phyloP scores from a whole-genome alignment of 768 basidiomycete genomes.

The Pisolithus microcarpus region DNA sequence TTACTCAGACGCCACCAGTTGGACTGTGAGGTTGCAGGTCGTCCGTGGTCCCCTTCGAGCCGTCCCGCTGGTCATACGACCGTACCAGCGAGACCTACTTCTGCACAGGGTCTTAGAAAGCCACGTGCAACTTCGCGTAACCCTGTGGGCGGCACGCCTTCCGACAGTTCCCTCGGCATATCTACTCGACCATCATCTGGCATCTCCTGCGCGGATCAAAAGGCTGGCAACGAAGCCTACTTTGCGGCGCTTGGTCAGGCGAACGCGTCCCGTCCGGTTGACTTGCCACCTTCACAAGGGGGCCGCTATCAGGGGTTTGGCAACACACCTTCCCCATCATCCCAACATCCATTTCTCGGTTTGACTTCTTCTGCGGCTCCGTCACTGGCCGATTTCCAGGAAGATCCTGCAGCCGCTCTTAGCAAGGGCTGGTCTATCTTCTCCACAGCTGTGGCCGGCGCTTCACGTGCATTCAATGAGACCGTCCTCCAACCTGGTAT shows the following conservation, averaged over 20 bases:
- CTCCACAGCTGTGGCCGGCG: conserved; percentile 74
- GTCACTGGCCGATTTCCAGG: conserved; percentile 71
- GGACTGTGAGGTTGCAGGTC: conserved; percentile 66
- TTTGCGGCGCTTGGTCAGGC: conserved; percentile 76
- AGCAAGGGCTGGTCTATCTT: conserved; percentile 97
- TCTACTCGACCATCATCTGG: conserved; percentile 41
- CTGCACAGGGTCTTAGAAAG: conserved; percentile 82
- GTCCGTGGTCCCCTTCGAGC: conserved; percentile 69
- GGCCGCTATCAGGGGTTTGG: conserved; percentile 93
- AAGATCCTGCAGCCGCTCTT: conserved; percentile 78
- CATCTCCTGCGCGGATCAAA: conserved; percentile 43
- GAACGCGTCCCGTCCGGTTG: conserved; percentile 71
- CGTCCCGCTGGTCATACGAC: conserved; percentile 48
- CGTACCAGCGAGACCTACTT: conserved; percentile 55
- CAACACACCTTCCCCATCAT: conserved; percentile 44
- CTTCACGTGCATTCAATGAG: conserved; percentile 71
- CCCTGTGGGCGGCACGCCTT: conserved; percentile 44
- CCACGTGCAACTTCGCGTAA: conserved; percentile 66
- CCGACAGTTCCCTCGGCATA: conserved; percentile 43
- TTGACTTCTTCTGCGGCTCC: conserved; percentile 80
- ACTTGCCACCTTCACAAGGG: conserved; percentile 89
- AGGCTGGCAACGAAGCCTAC: conserved; percentile 78
- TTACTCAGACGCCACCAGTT: conserved; percentile 47
- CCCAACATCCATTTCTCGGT: conserved; percentile 59
- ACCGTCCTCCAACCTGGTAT: conserved; percentile 88